Evolutionary conservation across 2,329 filamentous ascomycete genomes (phyloP).

Genomic region (Ophiostoma novo-ulmi): DNA sequence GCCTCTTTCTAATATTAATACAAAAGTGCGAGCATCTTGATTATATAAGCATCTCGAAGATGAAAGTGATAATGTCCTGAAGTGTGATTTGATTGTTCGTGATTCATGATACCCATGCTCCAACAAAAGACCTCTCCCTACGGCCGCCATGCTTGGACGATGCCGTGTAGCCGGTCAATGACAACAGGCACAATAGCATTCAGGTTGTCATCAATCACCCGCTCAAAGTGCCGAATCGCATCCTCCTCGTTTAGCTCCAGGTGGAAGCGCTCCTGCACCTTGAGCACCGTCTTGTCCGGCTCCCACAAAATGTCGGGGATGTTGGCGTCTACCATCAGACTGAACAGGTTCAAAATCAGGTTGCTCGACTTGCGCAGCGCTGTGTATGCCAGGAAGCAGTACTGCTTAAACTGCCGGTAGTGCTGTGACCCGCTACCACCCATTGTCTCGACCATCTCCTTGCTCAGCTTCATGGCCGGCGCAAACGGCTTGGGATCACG

Average conservation of each 20-base stretch:
- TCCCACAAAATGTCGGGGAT: constrained; percentile 92
- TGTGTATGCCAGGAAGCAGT: constrained; percentile 91
- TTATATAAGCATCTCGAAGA: background rate
- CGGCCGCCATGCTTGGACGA: constrained; percentile 86
- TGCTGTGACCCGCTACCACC: constrained; percentile 75
- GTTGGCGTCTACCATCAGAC: constrained; percentile 94
- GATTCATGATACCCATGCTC: background rate
- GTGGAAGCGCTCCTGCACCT: constrained; percentile 92
- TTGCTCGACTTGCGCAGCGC: constrained; percentile 85
- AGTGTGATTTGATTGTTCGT: background rate
- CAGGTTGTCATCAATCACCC: constrained; percentile 83
- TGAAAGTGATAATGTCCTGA: background rate
- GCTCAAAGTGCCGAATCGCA: constrained; percentile 79
- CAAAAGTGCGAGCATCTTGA: background rate
- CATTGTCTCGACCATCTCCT: constrained; percentile 99
- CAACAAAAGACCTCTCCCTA: constrained; percentile 32
- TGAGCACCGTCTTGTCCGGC: constrained; percentile 87
- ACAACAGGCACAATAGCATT: constrained; percentile 88
- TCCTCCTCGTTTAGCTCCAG: constrained; percentile 89
- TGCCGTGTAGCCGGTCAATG: constrained; percentile 89
- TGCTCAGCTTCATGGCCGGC: constrained; percentile 91
- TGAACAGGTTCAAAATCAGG: constrained; percentile 90
- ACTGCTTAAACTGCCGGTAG: constrained; percentile 86
- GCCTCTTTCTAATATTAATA: background rate
- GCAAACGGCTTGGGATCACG: constrained; percentile 97